phyloP scores from a whole-genome alignment of 352 stramenopile genomes.

The Phytophthora pisi region DNA sequence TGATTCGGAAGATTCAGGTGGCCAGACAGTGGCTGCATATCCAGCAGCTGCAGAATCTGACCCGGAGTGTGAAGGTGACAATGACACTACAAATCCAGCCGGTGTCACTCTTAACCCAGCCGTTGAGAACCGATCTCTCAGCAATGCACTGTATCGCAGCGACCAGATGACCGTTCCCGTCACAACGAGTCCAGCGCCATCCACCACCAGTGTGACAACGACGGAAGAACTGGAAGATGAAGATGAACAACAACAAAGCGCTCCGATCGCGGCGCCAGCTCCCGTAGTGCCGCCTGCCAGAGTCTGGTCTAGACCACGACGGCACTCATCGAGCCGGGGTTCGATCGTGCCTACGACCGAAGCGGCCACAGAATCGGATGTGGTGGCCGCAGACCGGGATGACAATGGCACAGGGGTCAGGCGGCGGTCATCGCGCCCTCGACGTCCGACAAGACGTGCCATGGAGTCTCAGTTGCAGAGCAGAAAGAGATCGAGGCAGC shows the following conservation, averaged over 20 bases:
- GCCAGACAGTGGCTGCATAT: not conserved
- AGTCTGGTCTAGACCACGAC: too few relatives aligned
- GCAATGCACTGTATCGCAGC: not conserved
- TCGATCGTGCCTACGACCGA: too few relatives aligned
- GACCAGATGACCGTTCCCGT: not conserved
- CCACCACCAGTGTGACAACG: too few relatives aligned
- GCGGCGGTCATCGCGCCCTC: not conserved
- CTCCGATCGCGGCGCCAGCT: too few relatives aligned
- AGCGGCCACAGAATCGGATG: too few relatives aligned
- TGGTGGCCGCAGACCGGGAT: too few relatives aligned
- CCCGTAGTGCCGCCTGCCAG: too few relatives aligned
- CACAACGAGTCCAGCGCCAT: too few relatives aligned
- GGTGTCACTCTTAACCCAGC: not conserved
- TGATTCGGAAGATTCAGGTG: not conserved
- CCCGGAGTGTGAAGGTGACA: not conserved
- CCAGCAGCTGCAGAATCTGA: not conserved
- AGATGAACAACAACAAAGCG: too few relatives aligned
- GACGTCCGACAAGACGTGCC: not conserved
- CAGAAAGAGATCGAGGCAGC: not conserved
- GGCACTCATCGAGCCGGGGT: too few relatives aligned
- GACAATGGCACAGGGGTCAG: not conserved
- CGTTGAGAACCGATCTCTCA: not conserved
- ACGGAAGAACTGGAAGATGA: too few relatives aligned
- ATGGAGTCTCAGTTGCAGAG: not conserved
- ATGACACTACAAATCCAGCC: not conserved